Evolutionary conservation across 768 basidiomycete species (phyloP).

Genomic region (Termitomyces heimii): DNA sequence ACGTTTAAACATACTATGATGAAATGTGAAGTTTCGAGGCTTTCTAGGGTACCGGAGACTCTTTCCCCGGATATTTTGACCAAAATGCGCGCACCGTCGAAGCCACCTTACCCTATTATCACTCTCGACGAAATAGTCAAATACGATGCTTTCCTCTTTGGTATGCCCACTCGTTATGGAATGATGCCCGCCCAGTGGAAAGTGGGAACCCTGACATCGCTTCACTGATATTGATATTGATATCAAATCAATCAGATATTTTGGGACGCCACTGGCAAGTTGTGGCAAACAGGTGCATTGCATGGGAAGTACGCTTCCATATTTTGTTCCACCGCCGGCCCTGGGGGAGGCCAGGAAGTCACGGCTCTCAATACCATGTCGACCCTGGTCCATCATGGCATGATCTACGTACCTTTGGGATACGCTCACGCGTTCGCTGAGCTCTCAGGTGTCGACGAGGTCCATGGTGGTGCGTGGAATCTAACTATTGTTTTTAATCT

Average conservation of each 20-base stretch:
- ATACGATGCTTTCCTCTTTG: constrained; percentile 73
- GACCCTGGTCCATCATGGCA: constrained; percentile 67
- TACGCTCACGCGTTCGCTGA: constrained; percentile 41
- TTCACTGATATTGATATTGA: not conserved
- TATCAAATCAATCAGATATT: constrained; percentile 41
- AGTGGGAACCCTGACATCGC: constrained; percentile 24
- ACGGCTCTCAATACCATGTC: constrained; percentile 48
- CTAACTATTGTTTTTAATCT: not conserved
- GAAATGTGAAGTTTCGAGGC: not conserved
- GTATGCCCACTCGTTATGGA: constrained; percentile 78
- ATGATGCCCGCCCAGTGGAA: constrained; percentile 81
- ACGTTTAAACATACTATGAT: constrained; percentile 9
- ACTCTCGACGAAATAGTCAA: constrained; percentile 42
- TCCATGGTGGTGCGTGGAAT: constrained; percentile 49
- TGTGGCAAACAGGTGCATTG: constrained; percentile 58
- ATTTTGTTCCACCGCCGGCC: constrained; percentile 67
- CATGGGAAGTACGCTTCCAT: constrained; percentile 71
- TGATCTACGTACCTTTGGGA: constrained; percentile 68
- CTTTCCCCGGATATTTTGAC: constrained; percentile 60
- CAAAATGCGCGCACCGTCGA: constrained; percentile 67
- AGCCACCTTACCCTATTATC: constrained; percentile 67
- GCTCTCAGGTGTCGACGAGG: constrained; percentile 38
- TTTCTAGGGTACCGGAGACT: constrained; percentile 67
- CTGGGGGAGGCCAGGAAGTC: constrained; percentile 73
- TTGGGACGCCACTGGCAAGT: constrained; percentile 71